These are phyloP conservation scores for Cytospora piceae DNA, from an alignment of 2,329 filamentous ascomycete species.

Conservation along the genomic window DNA sequence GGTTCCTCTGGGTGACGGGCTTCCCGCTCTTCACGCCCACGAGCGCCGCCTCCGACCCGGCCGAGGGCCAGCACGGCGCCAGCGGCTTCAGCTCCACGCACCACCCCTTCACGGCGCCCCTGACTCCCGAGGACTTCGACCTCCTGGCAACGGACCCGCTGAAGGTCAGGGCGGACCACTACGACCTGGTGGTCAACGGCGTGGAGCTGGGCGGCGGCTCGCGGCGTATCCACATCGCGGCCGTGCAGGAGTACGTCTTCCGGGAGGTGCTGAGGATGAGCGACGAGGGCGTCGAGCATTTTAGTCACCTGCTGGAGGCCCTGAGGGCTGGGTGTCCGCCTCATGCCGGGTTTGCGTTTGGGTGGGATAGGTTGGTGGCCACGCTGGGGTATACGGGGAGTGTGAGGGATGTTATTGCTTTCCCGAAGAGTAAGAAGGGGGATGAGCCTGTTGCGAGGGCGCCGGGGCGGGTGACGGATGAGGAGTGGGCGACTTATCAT, in stretches of 20 bases:
- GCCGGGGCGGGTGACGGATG: conserved; percentile 68
- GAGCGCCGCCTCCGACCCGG: conserved; percentile 59
- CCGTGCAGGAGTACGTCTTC: conserved; percentile 84
- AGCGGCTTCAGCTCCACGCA: conserved; percentile 87
- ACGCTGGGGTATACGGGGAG: conserved; percentile 76
- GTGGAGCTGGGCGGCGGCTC: conserved; percentile 93
- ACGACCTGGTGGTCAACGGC: conserved; percentile 94
- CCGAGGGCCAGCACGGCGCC: conserved; percentile 72
- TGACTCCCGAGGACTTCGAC: conserved; percentile 71
- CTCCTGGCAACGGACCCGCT: conserved; percentile 74
- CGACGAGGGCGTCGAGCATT: conserved; percentile 73
- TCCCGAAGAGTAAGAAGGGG: conserved; percentile 90
- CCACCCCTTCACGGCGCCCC: conserved; percentile 93
- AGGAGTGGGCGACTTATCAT: conserved; percentile 55
- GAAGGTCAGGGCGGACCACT: conserved; percentile 79
- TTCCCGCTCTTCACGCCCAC: conserved; percentile 91
- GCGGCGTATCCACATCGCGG: conserved; percentile 84
- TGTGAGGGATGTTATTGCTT: conserved; percentile 92
- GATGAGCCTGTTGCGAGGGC: conserved; percentile 83
- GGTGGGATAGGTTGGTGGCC: conserved; percentile 85
- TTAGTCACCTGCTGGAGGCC: conserved; percentile 82
- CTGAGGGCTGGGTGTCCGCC: conserved; percentile 87
- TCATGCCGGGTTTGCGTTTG: conserved; percentile 90
- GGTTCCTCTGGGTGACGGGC: conserved; percentile 83
- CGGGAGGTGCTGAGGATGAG: conserved; percentile 81